A percentile compares a stretch with the other conserved stretches of the same genome.
phyloP scores from a whole-genome alignment of 495 filamentous ascomycete species.

The Penicillium odoratum region DNA sequence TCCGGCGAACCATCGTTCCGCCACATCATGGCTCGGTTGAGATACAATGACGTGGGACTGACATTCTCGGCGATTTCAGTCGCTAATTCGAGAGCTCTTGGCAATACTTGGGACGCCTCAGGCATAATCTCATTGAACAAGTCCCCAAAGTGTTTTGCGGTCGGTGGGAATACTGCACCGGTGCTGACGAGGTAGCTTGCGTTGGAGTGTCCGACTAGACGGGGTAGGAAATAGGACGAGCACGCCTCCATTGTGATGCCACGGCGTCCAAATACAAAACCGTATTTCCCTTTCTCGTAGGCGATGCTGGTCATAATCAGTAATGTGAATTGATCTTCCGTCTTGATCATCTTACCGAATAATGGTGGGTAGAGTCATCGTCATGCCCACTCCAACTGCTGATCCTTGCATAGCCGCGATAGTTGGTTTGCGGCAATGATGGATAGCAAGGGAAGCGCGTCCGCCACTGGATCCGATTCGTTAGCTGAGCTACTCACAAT shows the following conservation, averaged over 20 bases:
- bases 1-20: conserved; percentile 55
- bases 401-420: conserved; percentile 65
- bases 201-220: conserved; percentile 56
- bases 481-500: background rate
- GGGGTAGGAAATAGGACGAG: conserved; percentile 63
- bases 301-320: conserved; percentile 43
- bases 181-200: conserved; percentile 54
- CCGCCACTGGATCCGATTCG: conserved; percentile 26
- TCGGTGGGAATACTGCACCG: conserved; percentile 32
- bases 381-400: conserved; percentile 67
- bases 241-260: conserved; percentile 64
- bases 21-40: conserved; percentile 64
- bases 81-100: conserved; percentile 57
- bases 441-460: conserved; percentile 56
- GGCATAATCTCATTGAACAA: conserved; percentile 58
- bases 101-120: conserved; percentile 50
- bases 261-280: conserved; percentile 64
- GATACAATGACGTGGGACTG: conserved; percentile 49
- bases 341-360: conserved; percentile 38
- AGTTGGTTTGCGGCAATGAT: conserved; percentile 62
- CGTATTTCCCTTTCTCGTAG: conserved; percentile 54
- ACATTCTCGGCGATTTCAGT: conserved; percentile 59
- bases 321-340: background rate
- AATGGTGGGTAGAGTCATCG: conserved; percentile 62
- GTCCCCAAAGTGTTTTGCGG: conserved; percentile 39